A percentile compares a stretch with the other conserved stretches of the same genome.
These are phyloP conservation scores for Musa troglodytarum DNA, from an alignment of 176 grass and related monocot genomes.

Conservation along the genomic window DNA sequence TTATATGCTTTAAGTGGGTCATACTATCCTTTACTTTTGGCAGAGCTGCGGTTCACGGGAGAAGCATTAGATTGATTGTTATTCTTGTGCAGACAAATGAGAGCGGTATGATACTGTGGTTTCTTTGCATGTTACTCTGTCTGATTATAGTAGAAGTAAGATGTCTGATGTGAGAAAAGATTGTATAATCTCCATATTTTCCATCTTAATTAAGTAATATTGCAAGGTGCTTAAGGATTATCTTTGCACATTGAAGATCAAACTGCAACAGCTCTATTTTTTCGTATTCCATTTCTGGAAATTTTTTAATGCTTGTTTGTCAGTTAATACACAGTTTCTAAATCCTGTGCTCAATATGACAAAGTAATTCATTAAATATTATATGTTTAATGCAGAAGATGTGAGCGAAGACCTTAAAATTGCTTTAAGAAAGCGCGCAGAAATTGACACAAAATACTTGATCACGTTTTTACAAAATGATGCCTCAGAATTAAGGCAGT, in stretches of 20 bases:
- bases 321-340: neutral
- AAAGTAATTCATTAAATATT: too few species aligned
- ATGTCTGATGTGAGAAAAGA: neutral
- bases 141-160: neutral
- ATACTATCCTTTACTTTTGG: neutral
- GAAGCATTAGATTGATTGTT: slow-evolving; percentile 70
- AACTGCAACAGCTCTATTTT: neutral
- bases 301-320: too few species aligned
- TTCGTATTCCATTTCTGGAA: neutral
- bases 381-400: slow-evolving; percentile 46
- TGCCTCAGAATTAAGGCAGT: slow-evolving; percentile 60
- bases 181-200: neutral
- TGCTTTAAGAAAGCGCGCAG: slow-evolving; percentile 82
- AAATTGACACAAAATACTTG: slow-evolving; percentile 78
- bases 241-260: neutral
- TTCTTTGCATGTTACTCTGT: neutral
- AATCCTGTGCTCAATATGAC: neutral
- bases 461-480: slow-evolving; percentile 60
- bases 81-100: slow-evolving; percentile 63
- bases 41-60: slow-evolving; percentile 77
- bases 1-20: too few species aligned
- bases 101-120: slow-evolving; percentile 33
- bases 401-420: slow-evolving; percentile 67
- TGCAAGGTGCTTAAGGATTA: neutral
- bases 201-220: neutral